phyloP scores from a whole-genome alignment of 345 rosid genomes.

The Durio zibethinus region DNA sequence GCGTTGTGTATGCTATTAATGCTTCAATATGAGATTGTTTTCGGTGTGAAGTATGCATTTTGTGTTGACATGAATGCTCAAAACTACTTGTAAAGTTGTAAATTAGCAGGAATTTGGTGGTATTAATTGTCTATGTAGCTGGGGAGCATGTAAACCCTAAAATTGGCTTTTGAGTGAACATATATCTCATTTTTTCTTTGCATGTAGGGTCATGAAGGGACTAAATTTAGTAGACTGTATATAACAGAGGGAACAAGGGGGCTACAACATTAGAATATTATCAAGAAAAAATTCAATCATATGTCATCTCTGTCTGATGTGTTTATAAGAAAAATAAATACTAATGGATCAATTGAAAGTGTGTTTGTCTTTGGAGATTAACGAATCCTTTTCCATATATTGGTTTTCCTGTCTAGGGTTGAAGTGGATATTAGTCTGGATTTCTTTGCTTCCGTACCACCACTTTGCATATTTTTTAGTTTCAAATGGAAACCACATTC shows the following conservation, averaged over 20 bases:
- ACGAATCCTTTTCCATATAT: not conserved
- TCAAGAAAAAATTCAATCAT: not conserved
- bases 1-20: not conserved
- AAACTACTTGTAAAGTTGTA: not conserved
- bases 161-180: not conserved
- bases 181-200: not conserved
- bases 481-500: not conserved
- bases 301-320: not conserved
- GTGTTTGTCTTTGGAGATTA: not conserved
- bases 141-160: not conserved
- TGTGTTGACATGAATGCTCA: not conserved
- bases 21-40: not conserved
- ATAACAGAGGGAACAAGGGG: not conserved
- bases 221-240: not conserved
- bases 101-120: not conserved
- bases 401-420: not conserved
- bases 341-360: not conserved
- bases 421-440: not conserved
- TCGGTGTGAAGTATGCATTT: not conserved
- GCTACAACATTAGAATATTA: not conserved
- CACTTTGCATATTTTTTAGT: not conserved
- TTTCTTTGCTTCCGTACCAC: not conserved
- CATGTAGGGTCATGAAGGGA: not conserved
- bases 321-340: not conserved
- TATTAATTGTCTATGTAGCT: not conserved